Base-by-base conservation (phyloP, 2,329 filamentous ascomycete species). In the Colletotrichum sidae region DNA sequence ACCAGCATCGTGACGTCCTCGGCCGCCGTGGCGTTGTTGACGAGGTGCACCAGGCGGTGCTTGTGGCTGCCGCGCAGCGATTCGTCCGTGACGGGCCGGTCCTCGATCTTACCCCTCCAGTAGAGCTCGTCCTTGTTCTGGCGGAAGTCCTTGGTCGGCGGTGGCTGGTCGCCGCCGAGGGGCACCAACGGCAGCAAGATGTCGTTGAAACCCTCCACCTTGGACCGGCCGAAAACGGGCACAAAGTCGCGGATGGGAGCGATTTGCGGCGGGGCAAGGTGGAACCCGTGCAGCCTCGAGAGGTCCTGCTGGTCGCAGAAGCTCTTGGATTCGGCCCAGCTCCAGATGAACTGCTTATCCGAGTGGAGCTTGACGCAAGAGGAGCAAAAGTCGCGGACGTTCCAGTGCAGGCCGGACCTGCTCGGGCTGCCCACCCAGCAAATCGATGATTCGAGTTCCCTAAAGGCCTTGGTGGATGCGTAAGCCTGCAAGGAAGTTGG, bases 241-340 rank as follows among this genome's bases (percentile, higher is more conserved):
- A 91, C 77, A 4, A 96, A 81, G 17, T 89, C 82, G 67, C 87
- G 84, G 1, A 90, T 85, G 0, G 89, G 86, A 53, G 87, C 86
- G 68, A 88, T 82, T 1, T 85, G 82, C 8, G 90, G 86, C 0
- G 90, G 86, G 0, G 86, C 88, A 45, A 92, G 82, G 73, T 92
- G 88, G 72, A 95, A 88, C 46, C 92, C 90, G 71, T 95, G 92
- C 1, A 95, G 81, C 67, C 89, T 84, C 35, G 88, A 86, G 38
- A 95, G 80, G 68, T 96, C 93, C 1, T 93, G 90, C 72, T 96
- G 92, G 65, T 91, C 86, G 73, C 93, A 96, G 35, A 90, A 83
- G 51, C 92, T 86, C 6, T 88, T 84, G 6, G 90, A 87, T 8
- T 83, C 74, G 1, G 83, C 81, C 88, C 91, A 94, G 70, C 92